Base-by-base conservation (phyloP, 257 asterid species). In the Solanum dulcamara region DNA sequence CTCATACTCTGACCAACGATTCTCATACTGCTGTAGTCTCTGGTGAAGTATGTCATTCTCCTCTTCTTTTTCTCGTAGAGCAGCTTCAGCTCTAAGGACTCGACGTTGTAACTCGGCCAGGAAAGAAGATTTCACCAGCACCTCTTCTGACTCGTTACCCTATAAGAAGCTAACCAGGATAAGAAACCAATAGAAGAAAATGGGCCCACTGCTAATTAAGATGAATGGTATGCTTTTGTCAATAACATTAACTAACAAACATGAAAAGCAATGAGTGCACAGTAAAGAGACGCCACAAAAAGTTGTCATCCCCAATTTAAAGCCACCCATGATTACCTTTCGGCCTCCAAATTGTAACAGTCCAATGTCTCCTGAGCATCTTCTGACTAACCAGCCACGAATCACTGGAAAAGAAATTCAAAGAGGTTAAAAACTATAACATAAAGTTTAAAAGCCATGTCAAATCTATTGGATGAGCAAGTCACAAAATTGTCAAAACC, bases 341-440 rank as follows among this genome's bases (percentile, higher is more conserved):
- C 89, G 90, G 80, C 92, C 92, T 62, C 96, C 98, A 66, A 92
- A 92, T 85, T 94, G 99, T 91, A 93, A 90, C 89, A 97, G 85
- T 79, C 92, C 98, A 40, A 92, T 85, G 83, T 95, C 98, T 18
- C 97, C 98, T 10, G 98, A 93, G 92, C 98, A 97, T 88, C 98
- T 92, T 88, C 98, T 87, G 74, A 97, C 98, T 88, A 95, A 85
- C 98, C 99, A 97, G 86, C 98, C 99, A 81, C 99, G 99, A 87
- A 97, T 92, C 89, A 95, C 99, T 97, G 87, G 86, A 90, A 84
- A 86, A 82, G 50, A 53, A 89, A 74, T 11, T 40, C 30, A 26
- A 77, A 42, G 68, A 42, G 46, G 55, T 68, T 15, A 42, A 51
- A 12, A 86, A 60, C 28, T 62, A 53, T 44, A 33, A 77, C 55